These are phyloP conservation scores for Botryotinia convoluta DNA, from an alignment of 2,329 filamentous ascomycete species.

Conservation along the genomic window DNA sequence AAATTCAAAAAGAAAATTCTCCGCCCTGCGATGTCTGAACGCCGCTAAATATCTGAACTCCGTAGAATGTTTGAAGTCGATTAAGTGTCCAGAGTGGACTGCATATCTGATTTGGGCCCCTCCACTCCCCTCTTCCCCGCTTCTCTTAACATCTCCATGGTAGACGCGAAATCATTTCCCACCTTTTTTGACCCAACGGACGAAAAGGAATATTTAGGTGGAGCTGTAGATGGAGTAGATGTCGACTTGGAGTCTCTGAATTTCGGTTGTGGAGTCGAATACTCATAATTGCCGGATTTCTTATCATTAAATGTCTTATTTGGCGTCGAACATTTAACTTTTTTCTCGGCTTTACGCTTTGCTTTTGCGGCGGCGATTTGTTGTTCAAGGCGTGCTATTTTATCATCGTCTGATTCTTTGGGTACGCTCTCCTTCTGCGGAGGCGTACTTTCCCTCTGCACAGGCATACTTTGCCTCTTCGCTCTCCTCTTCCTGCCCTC, in stretches of 20 bases:
- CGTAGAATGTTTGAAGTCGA: not conserved
- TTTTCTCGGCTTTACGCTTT: constrained; percentile 38
- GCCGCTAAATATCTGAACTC: not conserved
- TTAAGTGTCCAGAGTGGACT: not conserved
- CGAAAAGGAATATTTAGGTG: constrained; percentile 38
- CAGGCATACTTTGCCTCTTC: constrained; percentile 45
- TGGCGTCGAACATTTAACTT: constrained; percentile 37
- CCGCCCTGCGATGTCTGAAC: constrained; percentile 19
- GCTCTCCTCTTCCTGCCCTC: constrained; percentile 50
- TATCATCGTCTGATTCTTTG: constrained; percentile 40
- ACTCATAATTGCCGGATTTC: not conserved
- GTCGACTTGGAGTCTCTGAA: not conserved
- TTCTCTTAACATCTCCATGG: constrained; percentile 55
- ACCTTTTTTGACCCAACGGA: constrained; percentile 31
- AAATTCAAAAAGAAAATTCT: constrained; percentile 22
- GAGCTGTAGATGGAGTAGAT: constrained; percentile 31
- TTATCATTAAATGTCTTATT: not conserved
- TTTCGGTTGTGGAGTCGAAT: not conserved
- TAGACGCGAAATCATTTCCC: constrained; percentile 41
- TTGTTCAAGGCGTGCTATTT: constrained; percentile 46
- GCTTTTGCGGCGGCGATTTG: constrained; percentile 43
- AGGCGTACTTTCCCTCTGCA: not conserved
- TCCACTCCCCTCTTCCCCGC: constrained; percentile 53
- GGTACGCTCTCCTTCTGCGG: constrained; percentile 45
- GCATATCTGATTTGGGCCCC: constrained; percentile 46